phyloP scores from a whole-genome alignment of 495 filamentous ascomycete genomes.

The Penicillium simplicissimum region DNA sequence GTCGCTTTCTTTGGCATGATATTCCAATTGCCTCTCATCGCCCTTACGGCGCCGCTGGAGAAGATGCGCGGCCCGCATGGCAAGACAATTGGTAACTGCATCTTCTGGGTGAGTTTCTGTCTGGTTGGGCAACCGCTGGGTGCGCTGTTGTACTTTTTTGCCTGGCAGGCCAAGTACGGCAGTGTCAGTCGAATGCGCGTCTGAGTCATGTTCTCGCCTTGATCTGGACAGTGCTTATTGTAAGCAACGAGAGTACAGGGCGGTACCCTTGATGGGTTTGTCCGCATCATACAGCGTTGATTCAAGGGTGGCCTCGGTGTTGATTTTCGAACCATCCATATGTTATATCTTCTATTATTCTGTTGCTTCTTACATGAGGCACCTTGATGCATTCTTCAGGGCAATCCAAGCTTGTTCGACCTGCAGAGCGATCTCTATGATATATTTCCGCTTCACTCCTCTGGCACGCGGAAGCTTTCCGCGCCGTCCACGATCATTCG shows the following conservation, averaged over 20 bases:
- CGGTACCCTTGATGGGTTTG: no score
- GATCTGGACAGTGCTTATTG: not conserved
- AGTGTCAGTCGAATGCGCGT: constrained; percentile 53
- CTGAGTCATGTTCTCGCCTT: constrained; percentile 3
- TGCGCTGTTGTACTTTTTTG: constrained; percentile 90
- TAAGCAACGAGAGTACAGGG: not conserved
- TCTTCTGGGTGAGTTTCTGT: constrained; percentile 96
- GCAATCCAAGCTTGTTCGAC: no score
- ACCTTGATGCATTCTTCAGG: no score
- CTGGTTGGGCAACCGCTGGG: constrained; percentile 91
- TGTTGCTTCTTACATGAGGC: not conserved
- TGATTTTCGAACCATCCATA: not conserved
- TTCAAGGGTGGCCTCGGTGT: not conserved
- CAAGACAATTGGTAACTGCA: constrained; percentile 79
- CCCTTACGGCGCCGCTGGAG: constrained; percentile 74
- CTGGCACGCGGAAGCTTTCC: no score
- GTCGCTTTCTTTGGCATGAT: constrained; percentile 95
- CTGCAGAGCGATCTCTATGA: not conserved
- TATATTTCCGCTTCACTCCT: not conserved
- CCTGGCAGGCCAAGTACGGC: constrained; percentile 98
- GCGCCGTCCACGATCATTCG: no score
- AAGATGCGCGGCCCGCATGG: constrained; percentile 72
- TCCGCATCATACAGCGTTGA: not conserved
- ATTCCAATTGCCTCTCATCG: constrained; percentile 84
- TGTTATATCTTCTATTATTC: not conserved